phyloP scores from a whole-genome alignment of 1,139 yeast species.

The Saccharomyces uvarum region DNA sequence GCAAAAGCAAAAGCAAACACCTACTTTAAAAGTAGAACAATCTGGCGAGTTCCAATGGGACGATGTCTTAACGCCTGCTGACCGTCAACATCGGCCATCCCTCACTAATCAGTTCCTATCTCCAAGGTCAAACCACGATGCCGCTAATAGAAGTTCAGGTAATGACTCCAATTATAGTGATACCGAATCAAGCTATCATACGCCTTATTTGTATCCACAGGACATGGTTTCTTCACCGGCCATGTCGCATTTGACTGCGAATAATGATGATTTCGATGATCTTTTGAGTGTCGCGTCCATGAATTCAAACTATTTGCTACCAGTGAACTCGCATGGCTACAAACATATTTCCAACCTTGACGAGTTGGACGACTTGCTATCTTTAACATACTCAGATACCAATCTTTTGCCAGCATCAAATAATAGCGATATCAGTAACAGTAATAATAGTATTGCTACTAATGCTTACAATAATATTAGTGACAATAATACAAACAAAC shows the following conservation, averaged over 20 bases:
- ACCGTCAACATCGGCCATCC: neutral
- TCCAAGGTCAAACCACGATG: slow-evolving; percentile 2
- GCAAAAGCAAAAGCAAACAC: slow-evolving; percentile 4
- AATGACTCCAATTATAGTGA: slow-evolving; percentile 1
- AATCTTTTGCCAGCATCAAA: neutral
- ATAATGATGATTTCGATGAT: slow-evolving; percentile 26
- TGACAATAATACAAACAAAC: neutral
- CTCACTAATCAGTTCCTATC: slow-evolving; percentile 4
- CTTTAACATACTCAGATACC: slow-evolving; percentile 2
- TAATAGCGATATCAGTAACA: neutral
- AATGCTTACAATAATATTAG: neutral
- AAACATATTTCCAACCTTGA: slow-evolving; percentile 18
- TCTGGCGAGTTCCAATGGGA: slow-evolving; percentile 4
- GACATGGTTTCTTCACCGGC: slow-evolving; percentile 18
- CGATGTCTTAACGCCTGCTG: neutral
- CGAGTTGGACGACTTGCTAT: slow-evolving; percentile 17
- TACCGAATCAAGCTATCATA: slow-evolving; percentile 3
- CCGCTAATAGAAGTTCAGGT: neutral
- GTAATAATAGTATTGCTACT: neutral
- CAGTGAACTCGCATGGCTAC: slow-evolving; percentile 21
- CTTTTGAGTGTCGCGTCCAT: slow-evolving; percentile 27
- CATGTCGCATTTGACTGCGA: slow-evolving; percentile 18
- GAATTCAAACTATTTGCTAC: slow-evolving; percentile 16
- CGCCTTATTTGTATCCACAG: slow-evolving; percentile 10
- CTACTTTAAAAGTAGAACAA: slow-evolving; percentile 10